Percentiles rank a stretch among this genome's conserved stretches.
Conservation (phyloP, 352 stramenopile species). For the Phytophthora tentaculata region DNA sequence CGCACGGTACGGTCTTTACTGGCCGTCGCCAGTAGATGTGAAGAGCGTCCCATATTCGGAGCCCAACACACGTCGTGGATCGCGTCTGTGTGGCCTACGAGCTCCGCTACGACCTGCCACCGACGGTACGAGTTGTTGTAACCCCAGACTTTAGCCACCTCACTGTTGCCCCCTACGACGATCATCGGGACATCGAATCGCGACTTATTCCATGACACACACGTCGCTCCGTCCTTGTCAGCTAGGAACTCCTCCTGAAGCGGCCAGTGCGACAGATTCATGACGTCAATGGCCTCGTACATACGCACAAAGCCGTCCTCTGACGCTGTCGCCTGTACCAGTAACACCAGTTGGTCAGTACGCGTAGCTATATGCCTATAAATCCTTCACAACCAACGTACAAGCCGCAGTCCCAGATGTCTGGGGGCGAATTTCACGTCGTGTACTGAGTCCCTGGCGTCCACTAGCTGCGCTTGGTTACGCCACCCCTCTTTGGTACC, state of each 20-base stretch:
- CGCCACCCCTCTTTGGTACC: constrained; percentile 73
- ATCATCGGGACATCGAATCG: constrained; percentile 96
- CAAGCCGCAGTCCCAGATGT: constrained; percentile 92
- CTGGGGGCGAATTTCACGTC: constrained; percentile 96
- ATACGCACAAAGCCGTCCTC: constrained; percentile 95
- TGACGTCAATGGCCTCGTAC: constrained; percentile 95
- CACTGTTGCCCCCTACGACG: constrained; percentile 91
- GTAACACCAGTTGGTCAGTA: background rate
- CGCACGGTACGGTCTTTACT: constrained; percentile 92
- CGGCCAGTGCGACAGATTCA: constrained; percentile 96
- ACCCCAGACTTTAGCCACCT: constrained; percentile 90
- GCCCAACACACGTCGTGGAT: constrained; percentile 97
- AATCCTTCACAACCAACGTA: constrained; percentile 24
- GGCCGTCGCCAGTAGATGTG: constrained; percentile 94
- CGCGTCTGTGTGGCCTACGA: constrained; percentile 85
- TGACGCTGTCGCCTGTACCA: constrained; percentile 87
- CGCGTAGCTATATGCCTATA: background rate
- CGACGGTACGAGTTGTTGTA: constrained; percentile 90
- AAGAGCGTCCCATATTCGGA: constrained; percentile 93
- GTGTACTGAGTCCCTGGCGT: constrained; percentile 93
- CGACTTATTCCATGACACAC: constrained; percentile 95
- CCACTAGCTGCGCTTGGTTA: constrained; percentile 90
- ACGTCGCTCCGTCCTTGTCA: constrained; percentile 89
- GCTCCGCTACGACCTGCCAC: constrained; percentile 87
- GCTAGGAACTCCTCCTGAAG: constrained; percentile 89